Base-by-base conservation (phyloP, 176 grass and related monocot genomes). In the Musa schizocarpa region DNA sequence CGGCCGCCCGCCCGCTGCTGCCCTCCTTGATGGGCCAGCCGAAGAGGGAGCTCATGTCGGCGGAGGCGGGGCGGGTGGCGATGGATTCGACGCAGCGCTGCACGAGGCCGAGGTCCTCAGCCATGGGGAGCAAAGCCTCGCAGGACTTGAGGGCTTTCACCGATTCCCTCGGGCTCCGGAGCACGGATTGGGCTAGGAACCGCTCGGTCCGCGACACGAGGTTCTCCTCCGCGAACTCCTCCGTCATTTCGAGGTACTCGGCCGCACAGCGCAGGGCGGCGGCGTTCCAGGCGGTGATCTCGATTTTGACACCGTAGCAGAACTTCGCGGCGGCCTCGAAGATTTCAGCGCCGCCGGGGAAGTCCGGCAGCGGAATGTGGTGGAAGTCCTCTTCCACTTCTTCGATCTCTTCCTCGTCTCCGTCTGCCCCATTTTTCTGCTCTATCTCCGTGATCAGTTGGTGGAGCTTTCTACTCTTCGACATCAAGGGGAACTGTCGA, bases 221-320 rank as follows among this genome's bases (percentile, higher is more conserved):
- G 81, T 99, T 99, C 58, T 95, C 88, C 9, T 90, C 88, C 13
- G 91, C 84, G 76, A 92, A 92, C 81, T 89, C 88, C 53, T 99
- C 91, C 1, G 82, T 74, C 91, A 99, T 99, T 65, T 74, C 91
- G 24, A 99, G 87, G 71, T 88, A 92, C 76, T 92, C 88, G 14
- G 96, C 91, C 11, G 91, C 88, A 86, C 96, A 99, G 58, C 84
- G 86, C 21, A 99, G 84, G 49, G 88, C 91, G 22, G 80, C 83
- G 51, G 86, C 87, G 21, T 88, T 95, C 53, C 75, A 62, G 53
- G 91, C 77, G 27, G 96, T 95, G 64, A 99, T 87, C 74, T 95
- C 91, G 11, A 99, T 88, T 80, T 95, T 99, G 14, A 95, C 88
- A 72, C 91, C 96, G 73, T 99, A 99, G 86, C 96, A 99, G 83